Percentiles rank a stretch among this genome's conserved stretches.
These are phyloP conservation scores for Backusella australiensis DNA, from an alignment of 192 early-diverging fungal genomes.

Conservation along the genomic window DNA sequence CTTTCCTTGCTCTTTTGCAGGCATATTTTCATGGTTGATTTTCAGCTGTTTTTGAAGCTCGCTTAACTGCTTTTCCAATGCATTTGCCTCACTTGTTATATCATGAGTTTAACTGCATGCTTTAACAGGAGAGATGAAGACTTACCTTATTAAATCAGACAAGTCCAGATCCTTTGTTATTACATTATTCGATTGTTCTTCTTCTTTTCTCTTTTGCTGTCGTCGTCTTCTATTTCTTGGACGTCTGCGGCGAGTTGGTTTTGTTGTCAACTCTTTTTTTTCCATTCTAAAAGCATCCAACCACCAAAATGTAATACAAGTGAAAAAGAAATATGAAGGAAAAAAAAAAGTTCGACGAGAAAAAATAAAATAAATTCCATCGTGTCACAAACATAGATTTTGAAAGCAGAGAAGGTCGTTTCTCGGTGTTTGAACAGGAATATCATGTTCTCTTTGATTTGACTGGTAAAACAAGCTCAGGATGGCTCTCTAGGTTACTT, in stretches of 20 bases:
- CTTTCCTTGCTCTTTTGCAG: constrained; percentile 26
- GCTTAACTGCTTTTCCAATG: constrained; percentile 35
- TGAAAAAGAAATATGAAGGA: not conserved
- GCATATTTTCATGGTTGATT: constrained; percentile 19
- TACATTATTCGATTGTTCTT: not conserved
- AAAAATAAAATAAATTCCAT: not conserved
- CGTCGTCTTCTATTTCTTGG: constrained; percentile 16
- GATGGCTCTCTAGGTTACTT: no score
- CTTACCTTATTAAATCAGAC: constrained; percentile 27
- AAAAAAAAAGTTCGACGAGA: not conserved
- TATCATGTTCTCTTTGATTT: no score
- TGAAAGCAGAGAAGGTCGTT: no score
- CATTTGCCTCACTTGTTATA: constrained; percentile 29
- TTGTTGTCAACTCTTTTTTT: constrained; percentile 8
- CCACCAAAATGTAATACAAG: not conserved
- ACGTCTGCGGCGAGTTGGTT: constrained; percentile 12
- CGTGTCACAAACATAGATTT: not conserved
- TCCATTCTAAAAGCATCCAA: constrained; percentile 5
- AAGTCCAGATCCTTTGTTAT: constrained; percentile 13
- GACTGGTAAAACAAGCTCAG: no score
- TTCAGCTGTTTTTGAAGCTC: constrained; percentile 34
- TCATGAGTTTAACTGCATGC: not conserved
- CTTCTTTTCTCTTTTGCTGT: not conserved
- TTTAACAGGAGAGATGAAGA: not conserved
- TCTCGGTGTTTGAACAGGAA: no score